Percentiles rank a stretch among this genome's conserved stretches.
Evolutionary conservation across 176 grass and related monocot species (phyloP).

Genomic region (Musa itinerans): DNA sequence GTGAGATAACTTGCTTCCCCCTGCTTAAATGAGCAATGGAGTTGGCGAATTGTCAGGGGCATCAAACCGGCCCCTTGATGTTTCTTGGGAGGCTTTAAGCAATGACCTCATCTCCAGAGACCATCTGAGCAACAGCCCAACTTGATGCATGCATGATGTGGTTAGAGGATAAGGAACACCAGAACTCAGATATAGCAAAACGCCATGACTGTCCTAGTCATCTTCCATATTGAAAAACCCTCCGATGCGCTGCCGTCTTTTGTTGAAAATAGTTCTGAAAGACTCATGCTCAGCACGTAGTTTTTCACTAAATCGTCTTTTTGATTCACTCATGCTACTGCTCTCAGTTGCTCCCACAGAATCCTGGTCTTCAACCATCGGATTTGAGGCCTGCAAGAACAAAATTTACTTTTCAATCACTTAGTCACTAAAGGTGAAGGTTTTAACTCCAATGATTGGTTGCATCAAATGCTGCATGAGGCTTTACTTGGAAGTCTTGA

Average conservation of each 20-base stretch:
- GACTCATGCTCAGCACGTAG: conserved; percentile 73
- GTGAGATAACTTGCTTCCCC: background rate
- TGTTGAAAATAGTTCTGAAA: conserved; percentile 65
- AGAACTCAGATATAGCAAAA: background rate
- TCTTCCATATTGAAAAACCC: conserved; percentile 30
- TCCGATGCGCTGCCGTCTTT: conserved; percentile 48
- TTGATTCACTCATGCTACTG: conserved; percentile 40
- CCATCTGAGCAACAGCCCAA: background rate
- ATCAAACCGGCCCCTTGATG: background rate
- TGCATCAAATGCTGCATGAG: too few species aligned
- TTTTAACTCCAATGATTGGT: background rate
- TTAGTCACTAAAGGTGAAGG: background rate
- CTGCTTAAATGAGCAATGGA: background rate
- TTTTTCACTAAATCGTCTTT: conserved; percentile 67
- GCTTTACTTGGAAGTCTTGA: too few species aligned
- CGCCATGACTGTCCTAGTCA: conserved; percentile 18
- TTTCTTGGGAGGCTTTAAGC: background rate
- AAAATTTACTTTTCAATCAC: background rate
- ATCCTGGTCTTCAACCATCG: conserved; percentile 31
- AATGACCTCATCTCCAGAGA: background rate
- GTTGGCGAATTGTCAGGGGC: background rate
- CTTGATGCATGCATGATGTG: background rate
- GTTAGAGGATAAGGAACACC: background rate
- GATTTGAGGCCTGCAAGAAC: conserved; percentile 62
- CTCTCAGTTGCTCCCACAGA: conserved; percentile 17